Conservation (phyloP, 305 asterid genomes). For the Fraxinus paxiana region DNA sequence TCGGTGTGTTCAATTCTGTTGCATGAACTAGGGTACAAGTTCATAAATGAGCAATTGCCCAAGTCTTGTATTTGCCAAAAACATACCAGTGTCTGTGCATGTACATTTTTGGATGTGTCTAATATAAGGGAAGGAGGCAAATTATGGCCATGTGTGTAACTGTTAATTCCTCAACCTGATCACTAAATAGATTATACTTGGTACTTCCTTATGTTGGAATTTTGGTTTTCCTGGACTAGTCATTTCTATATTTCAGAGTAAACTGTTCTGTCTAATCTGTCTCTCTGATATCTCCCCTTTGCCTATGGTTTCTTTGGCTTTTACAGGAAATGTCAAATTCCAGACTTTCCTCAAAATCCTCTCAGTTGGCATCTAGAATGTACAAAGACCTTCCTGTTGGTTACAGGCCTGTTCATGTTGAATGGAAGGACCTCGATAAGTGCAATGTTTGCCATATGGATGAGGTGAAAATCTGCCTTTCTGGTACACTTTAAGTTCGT, state of each 20-base stretch:
- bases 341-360: slow-evolving; percentile 41
- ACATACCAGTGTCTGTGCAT: not conserved
- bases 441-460: slow-evolving; percentile 99
- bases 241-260: not conserved
- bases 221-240: not conserved
- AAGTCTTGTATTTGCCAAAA: not conserved
- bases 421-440: slow-evolving; percentile 96
- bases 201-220: not conserved
- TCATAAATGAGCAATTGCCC: slow-evolving; percentile 4
- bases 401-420: slow-evolving; percentile 76
- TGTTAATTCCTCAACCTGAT: not conserved
- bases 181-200: not conserved
- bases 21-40: slow-evolving; percentile 1
- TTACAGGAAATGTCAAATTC: slow-evolving; percentile 69
- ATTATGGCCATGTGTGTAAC: not conserved
- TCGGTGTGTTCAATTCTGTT: slow-evolving; percentile 6
- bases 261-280: not conserved
- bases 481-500: slow-evolving; percentile 14
- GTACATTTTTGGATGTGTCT: not conserved
- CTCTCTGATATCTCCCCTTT: slow-evolving; percentile 24
- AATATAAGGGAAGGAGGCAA: not conserved
- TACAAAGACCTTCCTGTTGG: slow-evolving; percentile 50
- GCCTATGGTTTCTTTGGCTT: slow-evolving; percentile 19
- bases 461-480: slow-evolving; percentile 53
- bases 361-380: slow-evolving; percentile 50